Percentiles rank a stretch among this genome's conserved stretches.
Evolutionary conservation across 768 basidiomycete genomes (phyloP).

Genomic region (Mrakia blollopis): DNA sequence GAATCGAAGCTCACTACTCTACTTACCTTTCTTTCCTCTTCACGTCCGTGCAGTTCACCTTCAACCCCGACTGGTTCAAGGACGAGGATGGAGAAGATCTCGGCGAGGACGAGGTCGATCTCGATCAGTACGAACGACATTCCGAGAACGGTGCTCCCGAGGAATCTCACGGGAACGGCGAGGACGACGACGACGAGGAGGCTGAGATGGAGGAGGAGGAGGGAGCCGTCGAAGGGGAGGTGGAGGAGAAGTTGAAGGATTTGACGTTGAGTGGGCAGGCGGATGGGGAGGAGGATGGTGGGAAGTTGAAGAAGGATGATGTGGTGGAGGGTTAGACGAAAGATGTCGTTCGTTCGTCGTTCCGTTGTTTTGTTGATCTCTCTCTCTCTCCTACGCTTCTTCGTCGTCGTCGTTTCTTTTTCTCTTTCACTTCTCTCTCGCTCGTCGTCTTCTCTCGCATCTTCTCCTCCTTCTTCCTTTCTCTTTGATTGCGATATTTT

Average conservation of each 20-base stretch:
- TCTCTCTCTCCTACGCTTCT: no score
- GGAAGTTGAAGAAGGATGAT: slow-evolving; percentile 2
- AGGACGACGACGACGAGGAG: neutral
- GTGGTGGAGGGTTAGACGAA: neutral
- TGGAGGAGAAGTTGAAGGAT: neutral
- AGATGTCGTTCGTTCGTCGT: no score
- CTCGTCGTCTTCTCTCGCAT: no score
- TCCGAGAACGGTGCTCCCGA: neutral
- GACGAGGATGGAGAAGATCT: slow-evolving; percentile 56
- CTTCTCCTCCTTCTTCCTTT: no score
- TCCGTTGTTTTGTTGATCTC: no score
- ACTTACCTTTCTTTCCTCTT: slow-evolving; percentile 6
- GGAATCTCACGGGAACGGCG: neutral
- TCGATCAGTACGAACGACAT: neutral
- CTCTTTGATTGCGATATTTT: no score
- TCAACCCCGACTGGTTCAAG: slow-evolving; percentile 90
- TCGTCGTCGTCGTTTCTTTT: no score
- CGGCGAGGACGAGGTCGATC: slow-evolving; percentile 45
- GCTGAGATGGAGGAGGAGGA: neutral
- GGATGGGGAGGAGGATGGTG: neutral
- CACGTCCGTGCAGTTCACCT: slow-evolving; percentile 64
- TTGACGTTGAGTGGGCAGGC: neutral
- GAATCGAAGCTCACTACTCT: neutral
- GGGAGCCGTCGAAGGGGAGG: neutral
- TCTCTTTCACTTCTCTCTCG: no score